phyloP scores from a whole-genome alignment of 805 yeast genomes.

The Yarrowia divulgata region DNA sequence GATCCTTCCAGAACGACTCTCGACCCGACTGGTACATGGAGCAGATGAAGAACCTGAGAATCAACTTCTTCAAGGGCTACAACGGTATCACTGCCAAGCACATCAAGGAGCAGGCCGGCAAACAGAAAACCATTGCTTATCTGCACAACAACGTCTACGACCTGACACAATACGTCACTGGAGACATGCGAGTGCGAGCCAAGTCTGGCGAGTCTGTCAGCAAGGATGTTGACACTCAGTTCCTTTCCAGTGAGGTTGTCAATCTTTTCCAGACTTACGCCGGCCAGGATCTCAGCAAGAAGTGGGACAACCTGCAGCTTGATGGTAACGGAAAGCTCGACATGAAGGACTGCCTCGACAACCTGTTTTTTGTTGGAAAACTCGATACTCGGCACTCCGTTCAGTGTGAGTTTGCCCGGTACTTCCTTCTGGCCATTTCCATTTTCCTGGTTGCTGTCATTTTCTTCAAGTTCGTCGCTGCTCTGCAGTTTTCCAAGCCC shows the following conservation, averaged over 20 bases:
- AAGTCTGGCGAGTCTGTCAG: conserved; percentile 47
- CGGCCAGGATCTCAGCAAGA: conserved; percentile 51
- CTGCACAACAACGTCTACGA: conserved; percentile 53
- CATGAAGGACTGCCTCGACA: conserved; percentile 51
- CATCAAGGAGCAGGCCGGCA: conserved; percentile 44
- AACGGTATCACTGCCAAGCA: conserved; percentile 51
- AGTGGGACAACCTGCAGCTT: conserved; percentile 46
- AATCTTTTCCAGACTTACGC: conserved; percentile 49
- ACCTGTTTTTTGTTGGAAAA: conserved; percentile 53
- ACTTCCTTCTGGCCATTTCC: conserved; percentile 53
- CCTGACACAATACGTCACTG: conserved; percentile 51
- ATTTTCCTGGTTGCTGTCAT: conserved; percentile 52
- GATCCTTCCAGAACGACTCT: conserved; percentile 52
- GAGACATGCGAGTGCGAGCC: conserved; percentile 49
- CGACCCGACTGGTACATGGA: conserved; percentile 56
- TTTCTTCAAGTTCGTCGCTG: conserved; percentile 53
- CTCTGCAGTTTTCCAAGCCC: conserved; percentile 52
- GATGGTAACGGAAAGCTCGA: conserved; percentile 45
- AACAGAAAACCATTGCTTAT: conserved; percentile 48
- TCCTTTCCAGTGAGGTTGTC: conserved; percentile 49
- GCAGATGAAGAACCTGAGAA: conserved; percentile 51
- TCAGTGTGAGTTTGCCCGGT: conserved; percentile 53
- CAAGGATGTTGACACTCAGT: conserved; percentile 46
- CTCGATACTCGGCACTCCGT: conserved; percentile 53
- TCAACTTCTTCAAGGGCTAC: conserved; percentile 51